phyloP scores from a whole-genome alignment of 345 rosid species.

The Brassica cretica region DNA sequence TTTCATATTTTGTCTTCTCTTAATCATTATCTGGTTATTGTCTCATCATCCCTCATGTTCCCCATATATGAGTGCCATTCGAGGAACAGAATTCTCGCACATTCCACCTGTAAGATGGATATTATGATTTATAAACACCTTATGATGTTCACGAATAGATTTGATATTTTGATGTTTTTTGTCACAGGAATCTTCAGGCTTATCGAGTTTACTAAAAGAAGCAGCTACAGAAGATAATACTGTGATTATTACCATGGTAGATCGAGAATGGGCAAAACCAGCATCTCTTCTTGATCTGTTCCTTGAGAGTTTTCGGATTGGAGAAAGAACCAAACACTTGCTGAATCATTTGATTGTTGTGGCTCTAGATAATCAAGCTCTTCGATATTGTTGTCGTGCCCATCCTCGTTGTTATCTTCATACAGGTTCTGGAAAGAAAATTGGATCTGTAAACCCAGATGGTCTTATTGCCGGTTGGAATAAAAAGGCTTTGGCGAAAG shows the following conservation, averaged over 20 bases:
- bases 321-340: constrained; percentile 40
- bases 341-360: constrained; percentile 54
- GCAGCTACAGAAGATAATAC: constrained; percentile 39
- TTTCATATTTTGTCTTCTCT: constrained; percentile 17
- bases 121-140: constrained; percentile 16
- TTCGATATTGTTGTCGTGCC: constrained; percentile 37
- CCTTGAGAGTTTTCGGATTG: constrained; percentile 51
- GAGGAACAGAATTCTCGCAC: background rate
- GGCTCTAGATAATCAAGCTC: constrained; percentile 44
- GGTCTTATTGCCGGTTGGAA: constrained; percentile 15
- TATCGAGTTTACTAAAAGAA: constrained; percentile 39
- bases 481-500: constrained; percentile 32
- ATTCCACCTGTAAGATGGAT: constrained; percentile 32
- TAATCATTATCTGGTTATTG: constrained; percentile 30
- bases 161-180: background rate
- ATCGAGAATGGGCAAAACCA: constrained; percentile 45
- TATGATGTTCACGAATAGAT: background rate
- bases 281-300: constrained; percentile 53
- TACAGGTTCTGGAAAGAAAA: background rate
- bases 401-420: constrained; percentile 50
- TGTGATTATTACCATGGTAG: constrained; percentile 50
- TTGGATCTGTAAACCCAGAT: background rate
- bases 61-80: background rate
- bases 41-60: constrained; percentile 14
- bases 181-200: constrained; percentile 16